Percentiles rank a stretch among this genome's conserved stretches.
phyloP scores from a whole-genome alignment of 805 yeast genomes.

The Pichia rugopelliculosa region DNA sequence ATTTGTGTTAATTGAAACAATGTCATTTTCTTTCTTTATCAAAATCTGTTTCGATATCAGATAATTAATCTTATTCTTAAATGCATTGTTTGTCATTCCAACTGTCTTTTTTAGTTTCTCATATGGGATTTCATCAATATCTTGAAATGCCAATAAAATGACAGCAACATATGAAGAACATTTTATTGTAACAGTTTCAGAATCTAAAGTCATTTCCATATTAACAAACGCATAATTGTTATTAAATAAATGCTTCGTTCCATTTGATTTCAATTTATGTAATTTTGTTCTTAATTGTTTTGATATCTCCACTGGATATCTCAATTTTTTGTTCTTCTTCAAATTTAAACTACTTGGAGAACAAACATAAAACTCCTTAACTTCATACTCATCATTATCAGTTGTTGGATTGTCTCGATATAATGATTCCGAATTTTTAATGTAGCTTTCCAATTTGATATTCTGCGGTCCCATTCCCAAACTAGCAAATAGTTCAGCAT shows the following conservation, averaged over 20 bases:
- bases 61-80: not conserved
- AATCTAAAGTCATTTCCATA: not conserved
- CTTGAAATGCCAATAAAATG: slow-evolving; percentile 33
- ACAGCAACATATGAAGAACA: slow-evolving; percentile 40
- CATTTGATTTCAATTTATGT: not conserved
- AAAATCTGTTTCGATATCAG: not conserved
- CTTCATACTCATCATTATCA: not conserved
- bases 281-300: not conserved
- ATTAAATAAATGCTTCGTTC: not conserved
- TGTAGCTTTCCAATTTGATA: not conserved
- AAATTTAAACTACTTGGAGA: not conserved
- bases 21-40: not conserved
- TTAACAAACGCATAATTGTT: not conserved
- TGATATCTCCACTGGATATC: not conserved
- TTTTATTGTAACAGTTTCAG: not conserved
- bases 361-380: not conserved
- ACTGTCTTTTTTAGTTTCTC: slow-evolving; percentile 23
- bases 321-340: not conserved
- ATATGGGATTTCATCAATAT: slow-evolving; percentile 17
- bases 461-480: too few relatives aligned
- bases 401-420: not conserved
- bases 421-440: not conserved
- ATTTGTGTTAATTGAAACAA: not conserved
- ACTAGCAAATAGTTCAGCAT: not conserved
- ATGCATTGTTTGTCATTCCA: slow-evolving; percentile 20